These are phyloP conservation scores for Glycine tomentella DNA, from an alignment of 306 rosid species.

Conservation along the genomic window DNA sequence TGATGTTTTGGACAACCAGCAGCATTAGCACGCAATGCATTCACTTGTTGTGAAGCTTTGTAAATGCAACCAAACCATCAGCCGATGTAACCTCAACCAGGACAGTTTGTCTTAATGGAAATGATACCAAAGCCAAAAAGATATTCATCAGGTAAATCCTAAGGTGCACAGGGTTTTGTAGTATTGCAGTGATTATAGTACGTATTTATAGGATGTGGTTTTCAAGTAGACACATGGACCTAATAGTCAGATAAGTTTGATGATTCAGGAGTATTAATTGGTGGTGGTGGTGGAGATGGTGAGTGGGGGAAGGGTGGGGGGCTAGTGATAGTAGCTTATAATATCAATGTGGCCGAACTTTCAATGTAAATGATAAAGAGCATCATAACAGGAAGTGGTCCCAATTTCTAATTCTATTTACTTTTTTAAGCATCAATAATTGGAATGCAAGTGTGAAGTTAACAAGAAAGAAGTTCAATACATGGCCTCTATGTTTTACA, in stretches of 20 bases:
- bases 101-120: background rate
- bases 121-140: background rate
- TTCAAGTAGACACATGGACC: background rate
- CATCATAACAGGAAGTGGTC: background rate
- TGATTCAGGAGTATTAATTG: background rate
- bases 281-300: background rate
- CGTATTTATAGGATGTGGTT: slow-evolving; percentile 4
- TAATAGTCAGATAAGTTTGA: slow-evolving; percentile 12
- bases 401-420: background rate
- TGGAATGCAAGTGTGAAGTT: background rate
- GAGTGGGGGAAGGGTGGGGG: background rate
- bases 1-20: slow-evolving; percentile 18
- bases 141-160: background rate
- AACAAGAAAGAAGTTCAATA: slow-evolving; percentile 2
- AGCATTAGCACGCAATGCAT: background rate
- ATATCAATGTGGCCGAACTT: background rate
- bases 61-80: background rate
- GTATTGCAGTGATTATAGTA: background rate
- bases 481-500: background rate
- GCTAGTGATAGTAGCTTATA: background rate
- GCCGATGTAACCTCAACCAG: slow-evolving; percentile 17
- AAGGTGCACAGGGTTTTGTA: background rate
- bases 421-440: background rate
- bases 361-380: background rate
- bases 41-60: slow-evolving; percentile 25